Conservation (phyloP, 768 basidiomycete genomes). For the Termitomyces sp. region DNA sequence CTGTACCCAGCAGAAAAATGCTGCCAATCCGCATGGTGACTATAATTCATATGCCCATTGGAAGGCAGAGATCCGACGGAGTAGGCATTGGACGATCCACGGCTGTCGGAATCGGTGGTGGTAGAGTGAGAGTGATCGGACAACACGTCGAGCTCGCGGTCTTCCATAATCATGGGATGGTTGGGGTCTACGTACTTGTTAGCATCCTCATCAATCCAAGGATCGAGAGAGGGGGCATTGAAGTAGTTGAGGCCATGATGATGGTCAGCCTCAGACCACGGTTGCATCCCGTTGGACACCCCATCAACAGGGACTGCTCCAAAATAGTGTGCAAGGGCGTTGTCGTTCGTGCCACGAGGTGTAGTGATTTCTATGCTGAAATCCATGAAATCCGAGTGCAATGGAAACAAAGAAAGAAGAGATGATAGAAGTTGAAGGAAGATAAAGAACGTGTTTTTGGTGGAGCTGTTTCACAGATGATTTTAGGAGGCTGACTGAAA, state of each 20-base stretch:
- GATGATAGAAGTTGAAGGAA: not conserved
- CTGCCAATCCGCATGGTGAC: conserved; percentile 6
- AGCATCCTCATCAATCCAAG: conserved; percentile 7
- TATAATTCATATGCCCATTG: conserved; percentile 1
- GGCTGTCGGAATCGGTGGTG: conserved; percentile 11
- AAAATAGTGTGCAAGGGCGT: conserved; percentile 9
- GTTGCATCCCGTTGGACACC: not conserved
- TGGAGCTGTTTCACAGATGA: conserved; percentile 10
- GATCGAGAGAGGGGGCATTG: conserved; percentile 1
- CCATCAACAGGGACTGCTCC: not conserved
- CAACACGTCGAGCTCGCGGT: conserved; percentile 11
- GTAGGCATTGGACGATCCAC: conserved; percentile 11
- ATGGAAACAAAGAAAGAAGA: not conserved
- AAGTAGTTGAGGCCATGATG: not conserved
- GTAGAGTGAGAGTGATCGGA: conserved; percentile 14
- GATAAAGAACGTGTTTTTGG: conserved; percentile 6
- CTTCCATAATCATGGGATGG: conserved; percentile 9
- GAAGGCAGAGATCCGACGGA: conserved; percentile 7
- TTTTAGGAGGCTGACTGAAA: conserved; percentile 11
- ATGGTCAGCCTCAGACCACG: conserved; percentile 14
- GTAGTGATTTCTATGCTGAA: conserved; percentile 11
- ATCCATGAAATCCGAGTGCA: conserved; percentile 5
- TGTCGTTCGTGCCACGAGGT: conserved; percentile 7
- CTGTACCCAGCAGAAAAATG: conserved; percentile 3
- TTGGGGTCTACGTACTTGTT: conserved; percentile 8